Conservation (phyloP, 257 asterid genomes). For the Salvia hispanica region DNA sequence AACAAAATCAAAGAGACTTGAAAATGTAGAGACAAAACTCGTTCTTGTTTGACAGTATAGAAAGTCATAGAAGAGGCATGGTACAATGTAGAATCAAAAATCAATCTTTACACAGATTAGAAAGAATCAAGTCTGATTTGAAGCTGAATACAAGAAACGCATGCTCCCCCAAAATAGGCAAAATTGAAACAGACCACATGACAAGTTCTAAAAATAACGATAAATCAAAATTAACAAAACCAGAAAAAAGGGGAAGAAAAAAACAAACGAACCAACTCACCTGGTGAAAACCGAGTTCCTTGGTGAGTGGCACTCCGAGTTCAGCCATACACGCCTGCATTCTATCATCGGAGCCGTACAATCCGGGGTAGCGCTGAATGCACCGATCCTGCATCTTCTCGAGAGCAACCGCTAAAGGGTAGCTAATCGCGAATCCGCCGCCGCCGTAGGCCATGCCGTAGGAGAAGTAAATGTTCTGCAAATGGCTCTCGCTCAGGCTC, state of each 20-base stretch:
- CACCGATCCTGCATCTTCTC: conserved; percentile 69
- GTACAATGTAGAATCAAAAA: conserved; percentile 18
- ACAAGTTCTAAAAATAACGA: conserved; percentile 11
- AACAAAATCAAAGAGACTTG: not conserved
- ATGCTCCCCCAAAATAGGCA: conserved; percentile 23
- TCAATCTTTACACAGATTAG: not conserved
- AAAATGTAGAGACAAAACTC: not conserved
- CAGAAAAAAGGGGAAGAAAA: not conserved
- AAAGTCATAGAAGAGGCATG: conserved; percentile 15
- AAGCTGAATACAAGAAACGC: conserved; percentile 24
- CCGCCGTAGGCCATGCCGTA: conserved; percentile 82
- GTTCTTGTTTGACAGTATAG: not conserved
- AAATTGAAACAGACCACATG: not conserved
- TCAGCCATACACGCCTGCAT: conserved; percentile 86
- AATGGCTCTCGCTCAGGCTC: conserved; percentile 68
- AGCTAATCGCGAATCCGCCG: conserved; percentile 75
- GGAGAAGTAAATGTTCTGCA: conserved; percentile 62
- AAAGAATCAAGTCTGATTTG: conserved; percentile 3
- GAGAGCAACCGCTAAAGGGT: conserved; percentile 62
- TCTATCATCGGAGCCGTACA: conserved; percentile 72
- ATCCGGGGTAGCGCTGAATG: conserved; percentile 64
- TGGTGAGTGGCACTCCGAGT: conserved; percentile 75
- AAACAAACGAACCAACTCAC: conserved; percentile 30
- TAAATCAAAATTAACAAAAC: not conserved
- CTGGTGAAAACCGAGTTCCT: conserved; percentile 81